Base-by-base conservation (phyloP, 1,284 basidiomycete species). In the Cronartium quercuum region DNA sequence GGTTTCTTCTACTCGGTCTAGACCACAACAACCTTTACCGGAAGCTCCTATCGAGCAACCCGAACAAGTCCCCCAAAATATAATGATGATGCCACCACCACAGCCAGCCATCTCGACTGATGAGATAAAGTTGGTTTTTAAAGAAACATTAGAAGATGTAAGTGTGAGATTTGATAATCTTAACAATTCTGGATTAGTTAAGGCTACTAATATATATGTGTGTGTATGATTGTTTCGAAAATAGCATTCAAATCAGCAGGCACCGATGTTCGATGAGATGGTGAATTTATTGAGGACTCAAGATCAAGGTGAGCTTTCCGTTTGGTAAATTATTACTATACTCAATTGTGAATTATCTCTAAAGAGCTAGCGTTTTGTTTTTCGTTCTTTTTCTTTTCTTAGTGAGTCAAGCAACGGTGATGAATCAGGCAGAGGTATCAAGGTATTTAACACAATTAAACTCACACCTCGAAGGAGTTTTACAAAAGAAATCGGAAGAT, bases 361-460 rank as follows among this genome's bases (percentile, higher is more conserved):
- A 9, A 66, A 15, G 38, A 66, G 24, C 15, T 24, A 6, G 42
- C 15, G 24, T 55, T 2, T 21, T 41, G 9, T 13, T 24, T 29
- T 61, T 62, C 29, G 37, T 62, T 65, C 35, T 64, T 35, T 12
- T 9, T 37, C 9, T 15, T 37, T 34, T 24, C 44, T 18, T n/a
- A 75, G 71, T 75, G 34, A 67, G 65, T 51, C 71, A 75, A 44
- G 71, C 71, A 35, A 66, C 71, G 21, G 60, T 75, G 3, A 40
- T 75, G 0, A 75, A 75, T 62, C 71, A 75, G 55, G 64, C 65
- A 7, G 71, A 75, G 63, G 71, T 75, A 24, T 75, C 71, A 40
- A 60, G 71, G 29, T 75, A 75, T 47, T 66, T 75, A 38, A 58
- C 42, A 4, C 71, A 75, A 63, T 38, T 75, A 38, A 75, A 75